Conservation (phyloP, 352 stramenopile genomes). For the Phytophthora fragariae region DNA sequence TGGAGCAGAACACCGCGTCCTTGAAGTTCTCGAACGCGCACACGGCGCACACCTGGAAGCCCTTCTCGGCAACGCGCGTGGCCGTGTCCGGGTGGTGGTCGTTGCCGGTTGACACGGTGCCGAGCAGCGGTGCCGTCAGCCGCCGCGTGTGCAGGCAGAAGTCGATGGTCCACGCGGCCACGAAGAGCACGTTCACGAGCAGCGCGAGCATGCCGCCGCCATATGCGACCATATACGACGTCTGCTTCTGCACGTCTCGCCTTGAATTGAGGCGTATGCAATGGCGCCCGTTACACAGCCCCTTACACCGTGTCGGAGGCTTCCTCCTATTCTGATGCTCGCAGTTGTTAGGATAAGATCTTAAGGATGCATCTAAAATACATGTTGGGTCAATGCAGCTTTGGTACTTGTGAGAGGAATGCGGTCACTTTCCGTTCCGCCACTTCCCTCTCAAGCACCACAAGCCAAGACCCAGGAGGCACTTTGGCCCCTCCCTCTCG, state of each 20-base stretch:
- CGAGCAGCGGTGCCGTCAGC: conserved; percentile 59
- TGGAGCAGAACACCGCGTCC: conserved; percentile 47
- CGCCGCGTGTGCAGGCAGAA: conserved; percentile 55
- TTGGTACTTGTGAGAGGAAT: not conserved
- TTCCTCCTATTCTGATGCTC: not conserved
- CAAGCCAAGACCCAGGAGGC: not conserved
- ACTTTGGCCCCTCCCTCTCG: not conserved
- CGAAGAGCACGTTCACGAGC: conserved; percentile 53
- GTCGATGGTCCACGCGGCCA: conserved; percentile 46
- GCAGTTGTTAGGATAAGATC: not conserved
- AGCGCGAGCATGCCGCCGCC: conserved; percentile 42
- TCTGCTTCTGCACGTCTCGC: not conserved
- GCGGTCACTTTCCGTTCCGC: not conserved
- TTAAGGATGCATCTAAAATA: not conserved
- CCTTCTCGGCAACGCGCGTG: no score
- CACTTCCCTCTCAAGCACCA: not conserved
- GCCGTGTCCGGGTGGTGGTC: no score
- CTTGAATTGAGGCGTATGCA: conserved; percentile 5
- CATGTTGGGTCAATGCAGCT: not conserved
- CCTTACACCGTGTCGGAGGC: no score
- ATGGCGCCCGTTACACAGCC: no score
- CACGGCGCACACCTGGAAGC: conserved; percentile 8
- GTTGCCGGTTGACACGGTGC: conserved; percentile 1
- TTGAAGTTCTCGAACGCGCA: conserved; percentile 76
- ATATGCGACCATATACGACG: conserved; percentile 32